phyloP scores from a whole-genome alignment of 2,329 filamentous ascomycete species.

The Cytospora chrysosperma region DNA sequence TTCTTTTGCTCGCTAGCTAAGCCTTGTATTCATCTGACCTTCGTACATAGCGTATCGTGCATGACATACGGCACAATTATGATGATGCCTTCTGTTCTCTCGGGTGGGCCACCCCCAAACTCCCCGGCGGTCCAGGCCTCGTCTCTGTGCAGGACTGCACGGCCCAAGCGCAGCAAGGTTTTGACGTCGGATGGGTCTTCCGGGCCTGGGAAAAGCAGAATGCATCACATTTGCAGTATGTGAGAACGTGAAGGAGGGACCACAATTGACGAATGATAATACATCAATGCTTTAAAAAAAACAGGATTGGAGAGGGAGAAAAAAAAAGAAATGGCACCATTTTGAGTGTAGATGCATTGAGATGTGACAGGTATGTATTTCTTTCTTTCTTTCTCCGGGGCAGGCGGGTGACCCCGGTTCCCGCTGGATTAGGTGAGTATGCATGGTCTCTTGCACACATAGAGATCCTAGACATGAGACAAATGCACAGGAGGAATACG shows the following conservation, averaged over 20 bases:
- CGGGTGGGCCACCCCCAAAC: not conserved
- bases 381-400: not conserved
- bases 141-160: not conserved
- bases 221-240: not conserved
- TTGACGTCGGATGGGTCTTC: not conserved
- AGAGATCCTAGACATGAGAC: slow-evolving; percentile 3
- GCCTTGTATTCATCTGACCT: not conserved
- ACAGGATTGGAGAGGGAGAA: no score
- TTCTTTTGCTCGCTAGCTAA: not conserved
- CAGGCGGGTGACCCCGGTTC: slow-evolving; percentile 12
- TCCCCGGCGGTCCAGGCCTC: not conserved
- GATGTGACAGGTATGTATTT: not conserved
- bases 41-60: no score
- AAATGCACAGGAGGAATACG: slow-evolving; percentile 6
- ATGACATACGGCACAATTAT: not conserved
- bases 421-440: slow-evolving; percentile 11
- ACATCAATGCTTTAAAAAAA: not conserved
- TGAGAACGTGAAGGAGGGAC: not conserved
- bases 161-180: not conserved
- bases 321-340: not conserved
- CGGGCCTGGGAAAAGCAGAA: not conserved
- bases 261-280: not conserved
- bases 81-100: not conserved
- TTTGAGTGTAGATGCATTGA: not conserved
- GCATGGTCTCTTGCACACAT: no score